Conservation (phyloP, 192 early-diverging fungal species). For the Coemansia biformis region DNA sequence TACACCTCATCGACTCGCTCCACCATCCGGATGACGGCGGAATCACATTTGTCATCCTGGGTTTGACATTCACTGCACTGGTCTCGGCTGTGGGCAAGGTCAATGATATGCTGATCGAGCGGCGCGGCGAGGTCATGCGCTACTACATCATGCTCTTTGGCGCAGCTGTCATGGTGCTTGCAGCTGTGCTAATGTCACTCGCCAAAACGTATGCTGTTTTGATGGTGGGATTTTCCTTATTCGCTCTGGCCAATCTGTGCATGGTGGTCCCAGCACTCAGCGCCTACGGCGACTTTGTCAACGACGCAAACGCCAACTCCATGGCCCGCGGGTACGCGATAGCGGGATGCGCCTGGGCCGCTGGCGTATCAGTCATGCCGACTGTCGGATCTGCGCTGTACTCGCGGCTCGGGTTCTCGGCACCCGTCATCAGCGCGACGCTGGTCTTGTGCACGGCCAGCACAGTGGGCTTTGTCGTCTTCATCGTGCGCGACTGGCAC, state of each 20-base stretch:
- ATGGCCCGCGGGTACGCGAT: conserved; percentile 29
- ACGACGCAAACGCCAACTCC: conserved; percentile 11
- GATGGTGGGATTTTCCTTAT: conserved; percentile 25
- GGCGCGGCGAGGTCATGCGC: conserved; percentile 19
- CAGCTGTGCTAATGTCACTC: conserved; percentile 17
- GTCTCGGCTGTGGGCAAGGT: conserved; percentile 18
- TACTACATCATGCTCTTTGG: conserved; percentile 26
- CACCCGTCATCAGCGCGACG: conserved; percentile 6
- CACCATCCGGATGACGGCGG: conserved; percentile 7
- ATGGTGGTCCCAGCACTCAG: conserved; percentile 28
- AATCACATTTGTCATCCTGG: conserved; percentile 26
- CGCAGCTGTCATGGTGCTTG: conserved; percentile 5
- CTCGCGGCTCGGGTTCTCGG: conserved; percentile 15
- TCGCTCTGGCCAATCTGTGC: conserved; percentile 19
- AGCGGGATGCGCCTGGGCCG: conserved; percentile 17
- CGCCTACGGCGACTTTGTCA: conserved; percentile 33
- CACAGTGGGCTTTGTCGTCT: conserved; percentile 5
- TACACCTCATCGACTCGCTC: conserved; percentile 26
- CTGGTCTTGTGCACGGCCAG: conserved; percentile 4
- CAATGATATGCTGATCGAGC: conserved; percentile 14
- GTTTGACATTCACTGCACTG: conserved; percentile 15
- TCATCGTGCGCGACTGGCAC: not conserved
- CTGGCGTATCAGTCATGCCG: conserved; percentile 19
- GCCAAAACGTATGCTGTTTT: conserved; percentile 17
- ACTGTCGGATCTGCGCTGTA: conserved; percentile 26